Evolutionary conservation across 1,284 basidiomycete species (phyloP).

Genomic region (Moesziomyces sp.): DNA sequence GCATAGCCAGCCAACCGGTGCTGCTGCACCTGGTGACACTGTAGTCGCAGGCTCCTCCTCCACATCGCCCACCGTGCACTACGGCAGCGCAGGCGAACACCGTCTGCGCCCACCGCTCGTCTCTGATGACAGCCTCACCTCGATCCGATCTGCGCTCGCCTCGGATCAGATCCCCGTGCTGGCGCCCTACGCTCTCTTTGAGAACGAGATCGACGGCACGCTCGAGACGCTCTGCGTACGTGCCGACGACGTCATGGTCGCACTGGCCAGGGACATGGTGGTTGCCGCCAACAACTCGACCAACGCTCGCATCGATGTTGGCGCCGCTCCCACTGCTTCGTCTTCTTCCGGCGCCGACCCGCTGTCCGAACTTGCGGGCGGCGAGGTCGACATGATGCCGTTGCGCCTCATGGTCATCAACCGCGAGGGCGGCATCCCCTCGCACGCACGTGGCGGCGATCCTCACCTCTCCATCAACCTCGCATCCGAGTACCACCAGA

Average conservation of each 20-base stretch:
- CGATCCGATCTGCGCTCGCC: conserved; percentile 85
- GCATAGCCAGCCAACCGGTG: conserved; percentile 8
- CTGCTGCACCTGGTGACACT: conserved; percentile 6
- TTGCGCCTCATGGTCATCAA: conserved; percentile 97
- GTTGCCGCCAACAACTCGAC: conserved; percentile 52
- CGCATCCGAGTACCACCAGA: conserved; percentile 85
- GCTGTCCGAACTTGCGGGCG: conserved; percentile 19
- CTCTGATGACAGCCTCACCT: conserved; percentile 78
- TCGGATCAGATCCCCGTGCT: conserved; percentile 96
- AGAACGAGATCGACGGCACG: conserved; percentile 70
- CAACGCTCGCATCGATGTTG: neutral
- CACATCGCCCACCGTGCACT: conserved; percentile 25
- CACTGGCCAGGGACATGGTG: conserved; percentile 87
- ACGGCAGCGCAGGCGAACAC: conserved; percentile 30
- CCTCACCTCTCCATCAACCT: conserved; percentile 97
- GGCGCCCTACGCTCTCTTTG: conserved; percentile 91
- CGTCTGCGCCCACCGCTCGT: conserved; percentile 68
- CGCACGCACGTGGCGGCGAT: conserved; percentile 91
- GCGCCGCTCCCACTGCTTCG: neutral
- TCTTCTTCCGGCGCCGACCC: conserved; percentile 11
- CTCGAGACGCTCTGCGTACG: conserved; percentile 83
- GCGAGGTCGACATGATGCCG: conserved; percentile 70
- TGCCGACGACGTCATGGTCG: conserved; percentile 89
- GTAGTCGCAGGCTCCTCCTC: conserved; percentile 23
- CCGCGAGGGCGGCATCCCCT: conserved; percentile 94